Evolutionary conservation across 2,329 filamentous ascomycete species (phyloP), one percentile per base, ranked within the genome.

Genomic region (Byssochlamys sp.): DNA sequence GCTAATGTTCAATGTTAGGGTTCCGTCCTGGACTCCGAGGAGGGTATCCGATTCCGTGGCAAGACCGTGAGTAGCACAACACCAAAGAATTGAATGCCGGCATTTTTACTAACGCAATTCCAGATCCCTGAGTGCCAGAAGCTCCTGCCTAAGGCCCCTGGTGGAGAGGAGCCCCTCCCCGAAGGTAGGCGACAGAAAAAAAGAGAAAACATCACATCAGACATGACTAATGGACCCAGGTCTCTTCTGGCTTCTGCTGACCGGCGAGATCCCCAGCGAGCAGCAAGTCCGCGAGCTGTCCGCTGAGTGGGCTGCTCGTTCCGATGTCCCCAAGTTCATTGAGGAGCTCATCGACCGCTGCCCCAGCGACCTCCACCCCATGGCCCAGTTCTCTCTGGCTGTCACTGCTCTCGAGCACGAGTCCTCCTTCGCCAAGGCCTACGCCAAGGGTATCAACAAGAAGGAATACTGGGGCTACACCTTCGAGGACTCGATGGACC

Each of bases 301-400:
- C 67, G 92, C 94, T 63, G 94, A 99, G 80, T 97, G 92, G 94
- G 94, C 94, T 75, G 94, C 94, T 74, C 91, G 94, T 72, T 91
- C 94, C 78, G 90, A 95, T 72, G 81, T 99, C 67, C 94, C 94
- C 80, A 95, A 95, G 82, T 97, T 95, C 80, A 85, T 99, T 73
- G 91, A 96, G 83, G 94, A 99, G 83, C 88, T 99, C 76, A 96
- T 99, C 80, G 94, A 99, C 86, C 91, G 94, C 83, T 97, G 92
- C 89, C 94, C 94, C 69, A 94, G 84, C 81, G 91, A 95, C 78
- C 90, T 99, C 68, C 94, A 99, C 86, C 94, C 94, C 77, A 99
- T 99, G 94, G 92, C 94, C 63, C 94, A 99, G 82, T 95, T 99
- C 84, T 97, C 94, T 60, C 82, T 99, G 71, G 94, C 94, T 71